Percentiles rank a stretch among this genome's conserved stretches.
These are phyloP conservation scores for Hanseniaspora guilliermondii DNA, from an alignment of 805 yeast species.

Conservation along the genomic window DNA sequence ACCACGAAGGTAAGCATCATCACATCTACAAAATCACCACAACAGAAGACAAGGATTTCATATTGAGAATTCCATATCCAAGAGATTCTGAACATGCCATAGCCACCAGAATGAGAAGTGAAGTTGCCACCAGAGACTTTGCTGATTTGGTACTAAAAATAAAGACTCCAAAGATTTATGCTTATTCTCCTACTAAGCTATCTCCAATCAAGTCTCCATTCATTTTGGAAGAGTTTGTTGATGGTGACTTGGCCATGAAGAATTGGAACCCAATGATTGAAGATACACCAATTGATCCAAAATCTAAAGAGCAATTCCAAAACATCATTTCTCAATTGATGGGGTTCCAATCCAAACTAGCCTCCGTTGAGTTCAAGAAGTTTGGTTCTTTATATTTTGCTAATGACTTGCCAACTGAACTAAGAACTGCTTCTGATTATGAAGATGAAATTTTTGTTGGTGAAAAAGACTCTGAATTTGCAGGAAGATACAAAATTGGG, in stretches of 20 bases:
- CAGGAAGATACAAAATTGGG: slow-evolving; percentile 76
- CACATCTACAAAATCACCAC: slow-evolving; percentile 60
- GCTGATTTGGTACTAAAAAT: slow-evolving; percentile 49
- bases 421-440: slow-evolving; percentile 25
- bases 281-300: slow-evolving; percentile 39
- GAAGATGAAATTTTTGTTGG: slow-evolving; percentile 38
- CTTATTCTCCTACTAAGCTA: slow-evolving; percentile 47
- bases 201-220: slow-evolving; percentile 65
- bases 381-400: slow-evolving; percentile 76
- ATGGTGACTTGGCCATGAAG: slow-evolving; percentile 75
- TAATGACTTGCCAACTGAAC: slow-evolving; percentile 40
- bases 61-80: slow-evolving; percentile 77
- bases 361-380: slow-evolving; percentile 48
- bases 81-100: slow-evolving; percentile 54
- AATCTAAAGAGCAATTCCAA: slow-evolving; percentile 38
- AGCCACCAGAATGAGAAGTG: slow-evolving; percentile 63
- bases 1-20: slow-evolving; percentile 92
- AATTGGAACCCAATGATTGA: slow-evolving; percentile 75
- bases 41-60: slow-evolving; percentile 48
- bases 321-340: slow-evolving; percentile 61
- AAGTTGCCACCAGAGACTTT: slow-evolving; percentile 89
- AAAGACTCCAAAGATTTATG: slow-evolving; percentile 59
- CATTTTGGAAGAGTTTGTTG: slow-evolving; percentile 65
- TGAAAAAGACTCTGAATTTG: slow-evolving; percentile 40
- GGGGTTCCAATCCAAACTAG: slow-evolving; percentile 46